Percentiles rank a stretch among this genome's conserved stretches.
These are phyloP conservation scores for Corchorus olitorius DNA, from an alignment of 345 rosid genomes.

Conservation along the genomic window DNA sequence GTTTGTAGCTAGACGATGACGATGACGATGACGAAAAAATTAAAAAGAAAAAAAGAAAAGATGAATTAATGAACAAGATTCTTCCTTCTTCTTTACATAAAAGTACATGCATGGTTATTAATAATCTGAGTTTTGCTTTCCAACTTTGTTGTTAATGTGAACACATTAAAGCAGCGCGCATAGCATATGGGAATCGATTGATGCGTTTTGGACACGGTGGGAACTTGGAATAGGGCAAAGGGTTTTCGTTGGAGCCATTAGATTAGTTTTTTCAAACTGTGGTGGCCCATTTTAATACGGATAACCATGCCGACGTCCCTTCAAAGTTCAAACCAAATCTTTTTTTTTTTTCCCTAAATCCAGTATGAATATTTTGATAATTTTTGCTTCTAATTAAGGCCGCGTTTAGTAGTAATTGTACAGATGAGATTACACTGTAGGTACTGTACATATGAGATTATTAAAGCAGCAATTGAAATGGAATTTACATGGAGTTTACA, in stretches of 20 bases:
- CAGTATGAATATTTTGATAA: background rate
- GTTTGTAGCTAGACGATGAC: background rate
- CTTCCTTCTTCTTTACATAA: constrained; percentile 1
- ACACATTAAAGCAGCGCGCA: background rate
- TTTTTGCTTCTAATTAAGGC: no score
- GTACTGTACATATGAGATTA: no score
- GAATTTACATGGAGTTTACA: no score
- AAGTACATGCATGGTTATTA: background rate
- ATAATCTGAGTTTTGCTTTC: background rate
- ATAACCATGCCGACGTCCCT: background rate
- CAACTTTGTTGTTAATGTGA: background rate
- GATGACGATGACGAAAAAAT: background rate
- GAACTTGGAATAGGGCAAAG: background rate
- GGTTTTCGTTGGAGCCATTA: background rate
- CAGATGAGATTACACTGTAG: no score
- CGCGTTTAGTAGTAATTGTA: no score
- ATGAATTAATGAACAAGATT: background rate
- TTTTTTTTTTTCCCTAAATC: background rate
- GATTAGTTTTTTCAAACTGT: background rate
- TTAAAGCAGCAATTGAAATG: no score
- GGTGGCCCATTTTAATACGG: background rate
- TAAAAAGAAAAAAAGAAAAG: background rate
- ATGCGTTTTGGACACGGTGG: background rate
- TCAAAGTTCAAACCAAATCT: background rate
- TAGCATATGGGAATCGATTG: background rate